Base-by-base conservation (phyloP, 1,284 basidiomycete genomes). In the Ceratobasidium sp. region DNA sequence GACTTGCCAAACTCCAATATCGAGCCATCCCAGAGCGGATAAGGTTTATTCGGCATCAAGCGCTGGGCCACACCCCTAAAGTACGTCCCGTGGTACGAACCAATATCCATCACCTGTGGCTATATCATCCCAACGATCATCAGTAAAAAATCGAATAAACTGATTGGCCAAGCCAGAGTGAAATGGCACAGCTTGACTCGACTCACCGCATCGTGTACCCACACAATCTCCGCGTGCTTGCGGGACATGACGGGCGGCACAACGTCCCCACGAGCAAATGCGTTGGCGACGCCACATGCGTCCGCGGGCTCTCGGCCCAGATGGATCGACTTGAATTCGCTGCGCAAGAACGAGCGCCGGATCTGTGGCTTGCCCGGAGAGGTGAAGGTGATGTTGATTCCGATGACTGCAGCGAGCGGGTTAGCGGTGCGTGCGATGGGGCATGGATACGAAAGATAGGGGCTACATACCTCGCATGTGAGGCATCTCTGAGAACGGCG, bases 1-100 rank as follows among this genome's bases (percentile, higher is more conserved):
- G 62, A 67, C 48, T 67, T 67, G 48, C 62, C 62, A 65, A 65
- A 65, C 30, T 62, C 62, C 30, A 67, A 48, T 4, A 67, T 50
- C 30, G 43, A 55, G 10, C 62, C 62, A 21, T 67, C 62, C 48
- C 32, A 16, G 32, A 67, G 62, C 34, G 10, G 48, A 41, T 67
- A 67, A 52, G 50, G 50, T 43, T 46, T 36, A 43, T 67, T 52
- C 18, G 36, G 28, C 48, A 67, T 36, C 21, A 67, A 48, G 4
- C 62, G 62, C 62, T 67, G 48, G 32, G 34, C 62, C 18, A 18
- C 34, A 23, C 30, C 46, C 62, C 28, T 28, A 26, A 67, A 67
- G n/a, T 67, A 67, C 32, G 62, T 67, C 62, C 62, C 62, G 50
- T 67, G 62, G 36, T 67, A 67, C 2, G 62, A 67, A 1, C 62